A percentile compares a stretch with the other conserved stretches of the same genome.
These are phyloP conservation scores for Madurella fahalii DNA, from an alignment of 2,329 filamentous ascomycete species.

Conservation along the genomic window DNA sequence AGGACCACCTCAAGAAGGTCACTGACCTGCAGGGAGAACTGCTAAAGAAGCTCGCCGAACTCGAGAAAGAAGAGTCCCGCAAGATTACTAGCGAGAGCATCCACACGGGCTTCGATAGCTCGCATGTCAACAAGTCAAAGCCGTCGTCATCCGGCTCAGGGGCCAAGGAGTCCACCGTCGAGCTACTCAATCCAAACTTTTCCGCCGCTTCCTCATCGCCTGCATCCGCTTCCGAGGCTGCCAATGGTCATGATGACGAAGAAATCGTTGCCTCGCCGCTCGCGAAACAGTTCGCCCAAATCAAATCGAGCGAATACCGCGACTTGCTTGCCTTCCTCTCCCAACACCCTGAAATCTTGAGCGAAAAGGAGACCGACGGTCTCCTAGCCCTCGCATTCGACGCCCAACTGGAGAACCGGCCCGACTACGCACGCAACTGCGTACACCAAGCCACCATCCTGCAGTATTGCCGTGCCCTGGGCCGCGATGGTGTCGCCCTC, in stretches of 20 bases:
- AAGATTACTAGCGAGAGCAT: conserved; percentile 94
- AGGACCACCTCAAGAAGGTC: conserved; percentile 73
- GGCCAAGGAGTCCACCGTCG: conserved; percentile 51
- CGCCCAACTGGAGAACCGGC: conserved; percentile 69
- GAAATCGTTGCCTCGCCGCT: conserved; percentile 71
- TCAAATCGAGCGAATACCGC: conserved; percentile 70
- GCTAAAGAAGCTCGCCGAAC: conserved; percentile 65
- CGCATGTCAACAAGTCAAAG: conserved; percentile 65
- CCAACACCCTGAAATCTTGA: conserved; percentile 71
- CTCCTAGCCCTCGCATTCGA: conserved; percentile 91
- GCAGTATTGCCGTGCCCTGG: conserved; percentile 90
- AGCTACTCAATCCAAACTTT: conserved; percentile 71
- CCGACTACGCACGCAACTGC: conserved; percentile 75
- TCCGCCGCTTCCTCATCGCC: conserved; percentile 25
- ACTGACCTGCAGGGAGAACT: conserved; percentile 73
- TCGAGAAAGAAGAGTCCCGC: conserved; percentile 77
- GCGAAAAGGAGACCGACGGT: conserved; percentile 85
- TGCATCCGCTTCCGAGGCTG: conserved; percentile 38
- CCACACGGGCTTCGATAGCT: conserved; percentile 86
- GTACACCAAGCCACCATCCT: conserved; percentile 90
- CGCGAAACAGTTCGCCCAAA: conserved; percentile 76
- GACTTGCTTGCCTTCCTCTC: conserved; percentile 71
- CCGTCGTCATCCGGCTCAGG: conserved; percentile 29
- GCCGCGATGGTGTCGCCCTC: conserved; percentile 78
- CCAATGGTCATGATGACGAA: conserved; percentile 64